Conservation (phyloP, 2,329 filamentous ascomycete species). For the Cladophialophora bantiana region DNA sequence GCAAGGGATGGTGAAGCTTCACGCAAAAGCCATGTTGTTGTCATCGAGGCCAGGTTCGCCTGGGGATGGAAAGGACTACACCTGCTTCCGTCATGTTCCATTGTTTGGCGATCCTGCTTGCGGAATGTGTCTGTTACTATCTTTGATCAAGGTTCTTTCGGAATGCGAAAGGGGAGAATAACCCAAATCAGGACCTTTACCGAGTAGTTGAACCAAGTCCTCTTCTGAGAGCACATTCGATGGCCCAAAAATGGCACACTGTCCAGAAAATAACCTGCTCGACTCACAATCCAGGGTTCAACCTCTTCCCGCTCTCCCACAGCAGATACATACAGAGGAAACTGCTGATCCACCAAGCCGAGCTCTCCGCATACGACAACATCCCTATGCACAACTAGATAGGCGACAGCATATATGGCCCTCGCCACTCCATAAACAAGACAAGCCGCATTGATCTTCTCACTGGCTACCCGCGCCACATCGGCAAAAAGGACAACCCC, state of each 20-base stretch:
- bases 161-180: neutral
- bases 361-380: conserved; percentile 47
- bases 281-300: neutral
- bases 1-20: neutral
- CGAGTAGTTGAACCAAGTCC: neutral
- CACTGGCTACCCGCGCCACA: conserved; percentile 45
- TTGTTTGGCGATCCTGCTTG: neutral
- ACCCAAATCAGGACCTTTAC: neutral
- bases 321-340: conserved; percentile 47
- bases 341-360: conserved; percentile 51
- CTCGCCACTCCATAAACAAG: conserved; percentile 48
- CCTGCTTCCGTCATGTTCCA: neutral
- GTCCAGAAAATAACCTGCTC: neutral
- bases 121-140: neutral
- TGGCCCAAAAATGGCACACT: neutral
- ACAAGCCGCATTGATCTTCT: conserved; percentile 48
- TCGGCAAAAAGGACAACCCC: conserved; percentile 45
- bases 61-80: neutral
- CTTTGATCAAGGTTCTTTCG: neutral
- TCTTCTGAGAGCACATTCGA: neutral
- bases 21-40: neutral
- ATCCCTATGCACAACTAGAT: conserved; percentile 46
- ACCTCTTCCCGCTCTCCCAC: conserved; percentile 45
- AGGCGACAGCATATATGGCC: conserved; percentile 45
- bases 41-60: neutral